Conservation (phyloP, 208 protist species). For the Borovskyia barvae region DNA sequence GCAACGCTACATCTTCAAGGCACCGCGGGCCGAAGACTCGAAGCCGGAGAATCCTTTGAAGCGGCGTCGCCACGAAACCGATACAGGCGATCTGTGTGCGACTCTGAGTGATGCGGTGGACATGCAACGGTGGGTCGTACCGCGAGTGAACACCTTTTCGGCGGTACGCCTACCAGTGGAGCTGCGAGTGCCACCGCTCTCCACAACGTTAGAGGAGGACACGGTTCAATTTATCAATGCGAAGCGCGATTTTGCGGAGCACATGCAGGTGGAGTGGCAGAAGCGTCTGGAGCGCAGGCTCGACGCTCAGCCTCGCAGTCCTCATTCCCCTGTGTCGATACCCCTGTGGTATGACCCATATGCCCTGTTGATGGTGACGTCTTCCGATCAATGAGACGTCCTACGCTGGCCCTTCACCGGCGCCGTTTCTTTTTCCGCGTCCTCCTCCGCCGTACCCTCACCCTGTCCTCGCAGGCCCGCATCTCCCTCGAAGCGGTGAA, state of each 20-base stretch:
- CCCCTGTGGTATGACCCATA: constrained; percentile 81
- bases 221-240: constrained; percentile 50
- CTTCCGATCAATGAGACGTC: constrained; percentile 1
- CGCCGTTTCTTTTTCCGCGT: neutral
- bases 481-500: too few species aligned
- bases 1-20: constrained; percentile 61
- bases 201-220: constrained; percentile 41
- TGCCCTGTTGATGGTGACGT: constrained; percentile 54
- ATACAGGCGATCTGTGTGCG: constrained; percentile 15
- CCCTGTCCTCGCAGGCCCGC: too few species aligned
- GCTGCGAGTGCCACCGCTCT: constrained; percentile 57
- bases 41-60: constrained; percentile 22
- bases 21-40: constrained; percentile 25
- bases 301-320: constrained; percentile 2
- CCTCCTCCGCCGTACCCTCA: too few species aligned
- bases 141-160: constrained; percentile 56
- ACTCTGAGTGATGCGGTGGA: constrained; percentile 52
- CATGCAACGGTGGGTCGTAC: constrained; percentile 39
- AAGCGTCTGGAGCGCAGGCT: constrained; percentile 19
- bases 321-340: constrained; percentile 22
- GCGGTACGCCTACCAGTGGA: constrained; percentile 56
- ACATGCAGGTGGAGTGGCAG: constrained; percentile 51
- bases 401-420: neutral
- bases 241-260: constrained; percentile 43
- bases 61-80: constrained; percentile 24